phyloP scores from a whole-genome alignment of 2,329 filamentous ascomycete genomes.

The Dothideomycetes sp. region DNA sequence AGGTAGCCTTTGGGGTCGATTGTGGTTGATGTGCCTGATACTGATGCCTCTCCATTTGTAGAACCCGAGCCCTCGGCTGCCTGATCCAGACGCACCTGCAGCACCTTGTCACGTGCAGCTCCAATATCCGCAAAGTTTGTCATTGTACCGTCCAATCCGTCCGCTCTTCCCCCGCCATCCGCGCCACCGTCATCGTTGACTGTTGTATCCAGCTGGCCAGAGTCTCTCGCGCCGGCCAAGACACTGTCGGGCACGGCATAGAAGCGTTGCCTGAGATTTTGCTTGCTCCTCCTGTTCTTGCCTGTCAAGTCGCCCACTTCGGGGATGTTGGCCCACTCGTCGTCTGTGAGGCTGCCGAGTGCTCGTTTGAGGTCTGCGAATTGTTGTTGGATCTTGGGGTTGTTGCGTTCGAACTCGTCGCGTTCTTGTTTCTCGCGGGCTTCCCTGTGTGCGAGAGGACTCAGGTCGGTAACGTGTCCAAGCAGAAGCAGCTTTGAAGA shows the following conservation, averaged over 20 bases:
- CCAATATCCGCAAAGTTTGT: constrained; percentile 98
- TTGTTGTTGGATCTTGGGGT: constrained; percentile 96
- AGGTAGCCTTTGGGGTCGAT: constrained; percentile 95
- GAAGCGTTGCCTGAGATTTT: constrained; percentile 66
- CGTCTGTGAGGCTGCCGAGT: constrained; percentile 76
- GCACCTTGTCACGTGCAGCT: constrained; percentile 87
- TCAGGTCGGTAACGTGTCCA: constrained; percentile 71
- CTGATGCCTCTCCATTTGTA: constrained; percentile 53
- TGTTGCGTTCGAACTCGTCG: constrained; percentile 93
- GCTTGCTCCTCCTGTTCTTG: constrained; percentile 76
- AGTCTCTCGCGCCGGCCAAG: constrained; percentile 71
- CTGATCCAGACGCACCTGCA: constrained; percentile 87
- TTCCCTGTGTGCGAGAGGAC: constrained; percentile 60
- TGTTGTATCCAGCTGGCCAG: constrained; percentile 73
- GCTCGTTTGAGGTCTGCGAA: constrained; percentile 93
- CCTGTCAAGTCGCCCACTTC: constrained; percentile 95
- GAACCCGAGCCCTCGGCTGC: constrained; percentile 62
- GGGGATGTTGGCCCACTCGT: constrained; percentile 91
- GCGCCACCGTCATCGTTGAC: constrained; percentile 65
- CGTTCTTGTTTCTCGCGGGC: constrained; percentile 80
- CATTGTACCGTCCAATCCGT: constrained; percentile 67
- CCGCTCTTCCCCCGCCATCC: constrained; percentile 23
- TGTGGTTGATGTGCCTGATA: constrained; percentile 68
- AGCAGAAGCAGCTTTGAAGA: constrained; percentile 38
- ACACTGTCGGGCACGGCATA: constrained; percentile 97